Evolutionary conservation across 768 basidiomycete species (phyloP).

Genomic region (Podaxis sp.): DNA sequence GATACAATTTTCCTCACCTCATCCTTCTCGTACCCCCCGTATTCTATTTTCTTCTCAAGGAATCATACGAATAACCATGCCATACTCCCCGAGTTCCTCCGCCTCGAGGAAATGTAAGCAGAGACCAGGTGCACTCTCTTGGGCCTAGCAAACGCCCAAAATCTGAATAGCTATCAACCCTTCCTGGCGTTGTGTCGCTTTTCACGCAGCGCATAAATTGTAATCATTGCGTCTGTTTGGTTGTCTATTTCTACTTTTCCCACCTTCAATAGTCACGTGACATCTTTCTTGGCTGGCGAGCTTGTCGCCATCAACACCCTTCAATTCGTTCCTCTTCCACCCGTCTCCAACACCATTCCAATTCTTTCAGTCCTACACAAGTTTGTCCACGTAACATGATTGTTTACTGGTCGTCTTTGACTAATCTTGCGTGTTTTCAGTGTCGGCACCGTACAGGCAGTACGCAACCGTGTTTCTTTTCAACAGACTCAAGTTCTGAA

Average conservation of each 20-base stretch:
- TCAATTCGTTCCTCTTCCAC: conserved; percentile 13
- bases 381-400: conserved; percentile 1
- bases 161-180: not conserved
- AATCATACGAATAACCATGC: not conserved
- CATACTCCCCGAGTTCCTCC: not conserved
- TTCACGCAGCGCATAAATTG: not conserved
- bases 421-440: conserved; percentile 24
- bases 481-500: conserved; percentile 3
- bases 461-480: conserved; percentile 31
- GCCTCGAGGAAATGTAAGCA: not conserved
- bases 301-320: conserved; percentile 2
- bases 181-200: not conserved
- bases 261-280: not conserved
- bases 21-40: not conserved
- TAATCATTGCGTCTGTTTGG: not conserved
- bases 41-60: not conserved
- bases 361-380: conserved; percentile 1
- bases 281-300: not conserved
- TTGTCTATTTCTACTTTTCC: not conserved
- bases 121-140: not conserved
- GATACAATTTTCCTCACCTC: conserved; percentile 8
- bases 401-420: conserved; percentile 4
- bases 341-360: conserved; percentile 1
- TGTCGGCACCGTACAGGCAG: conserved; percentile 64
- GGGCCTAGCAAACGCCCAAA: not conserved